These are phyloP conservation scores for Eucalyptus regnans DNA, from an alignment of 345 rosid genomes.

Conservation along the genomic window DNA sequence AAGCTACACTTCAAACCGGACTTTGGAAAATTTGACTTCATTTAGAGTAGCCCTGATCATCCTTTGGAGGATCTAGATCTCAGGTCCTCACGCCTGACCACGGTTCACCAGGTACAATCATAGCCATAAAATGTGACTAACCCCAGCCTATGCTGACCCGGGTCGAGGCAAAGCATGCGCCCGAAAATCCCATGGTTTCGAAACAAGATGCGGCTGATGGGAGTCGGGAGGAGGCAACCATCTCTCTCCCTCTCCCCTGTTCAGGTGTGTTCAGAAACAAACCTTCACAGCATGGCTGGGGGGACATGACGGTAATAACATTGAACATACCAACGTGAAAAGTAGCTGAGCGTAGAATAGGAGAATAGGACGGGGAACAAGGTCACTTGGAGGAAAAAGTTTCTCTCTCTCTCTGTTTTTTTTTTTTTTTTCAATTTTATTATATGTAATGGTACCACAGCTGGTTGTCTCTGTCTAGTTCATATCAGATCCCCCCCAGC, in stretches of 20 bases:
- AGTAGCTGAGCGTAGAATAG: neutral
- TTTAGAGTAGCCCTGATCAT: neutral
- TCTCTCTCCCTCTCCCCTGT: neutral
- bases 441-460: neutral
- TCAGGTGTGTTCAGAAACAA: neutral
- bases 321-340: neutral
- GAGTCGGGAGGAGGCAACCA: neutral
- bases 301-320: neutral
- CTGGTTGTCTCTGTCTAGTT: neutral
- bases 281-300: neutral
- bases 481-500: neutral
- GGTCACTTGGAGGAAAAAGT: neutral
- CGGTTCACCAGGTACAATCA: neutral
- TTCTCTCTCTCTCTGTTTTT: accelerated
- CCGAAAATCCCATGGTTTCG: neutral
- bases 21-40: neutral
- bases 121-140: neutral
- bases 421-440: neutral
- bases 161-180: neutral
- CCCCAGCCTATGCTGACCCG: neutral
- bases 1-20: neutral
- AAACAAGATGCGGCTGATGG: neutral
- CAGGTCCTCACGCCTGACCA: neutral
- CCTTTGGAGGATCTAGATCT: neutral
- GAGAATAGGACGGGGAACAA: neutral